A percentile compares a stretch with the other conserved stretches of the same genome.
phyloP scores from a whole-genome alignment of 2,329 filamentous ascomycete species.

The Penicillium sp. region DNA sequence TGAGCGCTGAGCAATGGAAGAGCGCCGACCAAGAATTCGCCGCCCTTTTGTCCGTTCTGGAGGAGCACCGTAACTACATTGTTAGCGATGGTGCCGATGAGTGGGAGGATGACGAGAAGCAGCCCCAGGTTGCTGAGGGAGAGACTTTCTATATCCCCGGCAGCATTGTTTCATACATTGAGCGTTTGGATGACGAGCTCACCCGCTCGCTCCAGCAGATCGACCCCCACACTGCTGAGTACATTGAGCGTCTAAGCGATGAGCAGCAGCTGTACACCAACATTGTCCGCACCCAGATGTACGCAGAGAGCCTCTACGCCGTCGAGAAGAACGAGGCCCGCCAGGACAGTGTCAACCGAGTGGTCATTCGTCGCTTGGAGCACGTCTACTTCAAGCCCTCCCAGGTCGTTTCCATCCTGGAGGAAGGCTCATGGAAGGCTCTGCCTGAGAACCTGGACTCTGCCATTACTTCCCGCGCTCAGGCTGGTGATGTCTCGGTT shows the following conservation, averaged over 20 bases:
- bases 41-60: conserved; percentile 74
- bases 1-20: conserved; percentile 98
- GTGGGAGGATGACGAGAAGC: conserved; percentile 98
- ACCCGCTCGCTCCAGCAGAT: conserved; percentile 96
- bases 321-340: conserved; percentile 68
- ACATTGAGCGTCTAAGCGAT: conserved; percentile 91
- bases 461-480: conserved; percentile 71
- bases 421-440: conserved; percentile 89
- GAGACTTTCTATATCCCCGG: conserved; percentile 90
- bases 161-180: conserved; percentile 90
- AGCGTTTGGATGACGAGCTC: conserved; percentile 95
- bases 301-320: conserved; percentile 79
- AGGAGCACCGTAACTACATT: conserved; percentile 75
- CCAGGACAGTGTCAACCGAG: conserved; percentile 87
- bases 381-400: conserved; percentile 99
- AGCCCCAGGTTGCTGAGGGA: conserved; percentile 69
- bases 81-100: conserved; percentile 92
- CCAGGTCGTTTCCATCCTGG: conserved; percentile 88
- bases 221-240: conserved; percentile 97
- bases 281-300: conserved; percentile 83
- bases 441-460: conserved; percentile 73
- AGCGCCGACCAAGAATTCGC: conserved; percentile 83
- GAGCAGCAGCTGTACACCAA: conserved; percentile 89
- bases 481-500: conserved; percentile 65
- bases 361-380: conserved; percentile 90